A percentile compares a stretch with the other conserved stretches of the same genome.
Evolutionary conservation across 129 eudicot species (phyloP).

Genomic region (Flaveria bidentis): DNA sequence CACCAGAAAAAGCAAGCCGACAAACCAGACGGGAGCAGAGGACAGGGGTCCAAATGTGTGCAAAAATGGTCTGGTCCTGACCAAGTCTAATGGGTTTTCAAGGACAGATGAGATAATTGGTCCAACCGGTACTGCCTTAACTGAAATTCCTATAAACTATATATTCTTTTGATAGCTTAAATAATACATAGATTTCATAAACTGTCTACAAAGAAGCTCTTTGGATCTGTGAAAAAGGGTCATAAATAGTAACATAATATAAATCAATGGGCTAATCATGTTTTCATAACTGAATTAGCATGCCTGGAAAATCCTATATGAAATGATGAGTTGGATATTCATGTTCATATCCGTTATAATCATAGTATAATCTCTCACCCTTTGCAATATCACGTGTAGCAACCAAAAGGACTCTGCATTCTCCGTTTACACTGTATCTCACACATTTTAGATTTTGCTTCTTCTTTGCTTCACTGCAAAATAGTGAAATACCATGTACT

Average conservation of each 20-base stretch:
- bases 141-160: background rate
- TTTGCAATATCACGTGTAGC: constrained; percentile 83
- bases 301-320: constrained; percentile 40
- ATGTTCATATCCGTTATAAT: constrained; percentile 88
- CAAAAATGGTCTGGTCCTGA: background rate
- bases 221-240: constrained; percentile 19
- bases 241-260: constrained; percentile 15
- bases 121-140: background rate
- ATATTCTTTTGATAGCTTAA: constrained; percentile 8
- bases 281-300: constrained; percentile 17
- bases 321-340: constrained; percentile 93
- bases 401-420: constrained; percentile 76
- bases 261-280: constrained; percentile 16
- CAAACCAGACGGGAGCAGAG: background rate
- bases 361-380: constrained; percentile 93
- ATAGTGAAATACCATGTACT: constrained; percentile 15
- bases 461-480: constrained; percentile 77
- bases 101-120: background rate
- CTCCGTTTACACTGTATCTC: constrained; percentile 78
- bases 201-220: constrained; percentile 20
- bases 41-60: background rate
- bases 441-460: constrained; percentile 82
- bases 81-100: background rate
- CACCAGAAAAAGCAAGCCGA: background rate
- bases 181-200: constrained; percentile 14